Conservation (phyloP, 176 grass and related monocot genomes). For the Secale cereale region DNA sequence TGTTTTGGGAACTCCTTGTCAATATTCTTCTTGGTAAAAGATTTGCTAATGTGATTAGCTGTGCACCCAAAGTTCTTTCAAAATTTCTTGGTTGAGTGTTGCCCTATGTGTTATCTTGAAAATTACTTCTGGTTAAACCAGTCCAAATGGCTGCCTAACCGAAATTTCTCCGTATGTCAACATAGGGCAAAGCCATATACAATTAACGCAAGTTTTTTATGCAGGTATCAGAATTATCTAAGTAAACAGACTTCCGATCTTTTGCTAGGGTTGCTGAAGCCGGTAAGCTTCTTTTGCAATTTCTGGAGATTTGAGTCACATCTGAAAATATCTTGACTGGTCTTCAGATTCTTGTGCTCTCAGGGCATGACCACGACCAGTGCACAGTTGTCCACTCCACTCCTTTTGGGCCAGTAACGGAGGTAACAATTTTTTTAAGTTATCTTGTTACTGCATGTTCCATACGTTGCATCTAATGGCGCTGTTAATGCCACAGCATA, state of each 20-base stretch:
- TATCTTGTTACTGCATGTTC: background rate
- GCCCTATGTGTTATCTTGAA: background rate
- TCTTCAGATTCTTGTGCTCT: conserved; percentile 81
- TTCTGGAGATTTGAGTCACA: conserved; percentile 13
- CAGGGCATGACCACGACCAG: conserved; percentile 97
- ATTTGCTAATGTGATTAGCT: background rate
- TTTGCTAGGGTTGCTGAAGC: conserved; percentile 72
- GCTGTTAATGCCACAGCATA: conserved; percentile 63
- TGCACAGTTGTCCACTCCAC: conserved; percentile 74
- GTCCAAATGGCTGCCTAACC: background rate
- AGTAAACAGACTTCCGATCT: conserved; percentile 81
- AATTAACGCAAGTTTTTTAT: conserved; percentile 26
- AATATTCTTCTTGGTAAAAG: conserved; percentile 8
- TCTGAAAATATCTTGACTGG: conserved; percentile 11
- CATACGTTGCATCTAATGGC: conserved; percentile 29
- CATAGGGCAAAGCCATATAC: background rate
- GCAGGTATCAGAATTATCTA: conserved; percentile 94
- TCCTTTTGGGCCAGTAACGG: conserved; percentile 52
- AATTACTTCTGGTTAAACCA: conserved; percentile 17
- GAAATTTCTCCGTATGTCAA: conserved; percentile 9
- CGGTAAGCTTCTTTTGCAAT: conserved; percentile 52
- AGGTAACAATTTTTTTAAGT: conserved; percentile 45
- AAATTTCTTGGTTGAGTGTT: background rate
- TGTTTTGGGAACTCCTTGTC: conserved; percentile 1
- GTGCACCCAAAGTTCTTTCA: background rate